These are phyloP conservation scores for Skeletonema tropicum DNA, from an alignment of 108 stramenopile species.

Conservation along the genomic window DNA sequence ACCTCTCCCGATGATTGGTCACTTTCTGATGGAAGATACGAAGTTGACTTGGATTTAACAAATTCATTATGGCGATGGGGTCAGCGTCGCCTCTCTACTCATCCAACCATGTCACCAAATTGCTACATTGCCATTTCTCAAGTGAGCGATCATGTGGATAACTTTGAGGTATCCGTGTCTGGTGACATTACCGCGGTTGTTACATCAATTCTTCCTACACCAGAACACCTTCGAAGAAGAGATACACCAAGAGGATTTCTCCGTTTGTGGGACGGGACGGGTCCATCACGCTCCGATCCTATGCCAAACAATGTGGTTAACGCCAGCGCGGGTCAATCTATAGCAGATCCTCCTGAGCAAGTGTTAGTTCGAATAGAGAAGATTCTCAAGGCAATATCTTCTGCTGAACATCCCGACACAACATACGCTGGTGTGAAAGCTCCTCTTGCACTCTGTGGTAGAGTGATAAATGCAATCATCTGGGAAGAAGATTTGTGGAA, in stretches of 20 bases:
- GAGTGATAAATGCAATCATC: conserved; percentile 74
- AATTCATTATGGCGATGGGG: conserved; percentile 76
- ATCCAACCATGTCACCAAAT: conserved; percentile 60
- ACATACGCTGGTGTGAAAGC: conserved; percentile 15
- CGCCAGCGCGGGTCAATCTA: background rate
- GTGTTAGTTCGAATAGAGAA: conserved; percentile 50
- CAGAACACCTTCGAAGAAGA: conserved; percentile 34
- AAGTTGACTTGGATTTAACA: conserved; percentile 19
- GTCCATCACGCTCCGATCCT: conserved; percentile 69
- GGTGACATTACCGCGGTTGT: conserved; percentile 80
- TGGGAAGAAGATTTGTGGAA: conserved; percentile 86
- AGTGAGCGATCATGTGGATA: conserved; percentile 30
- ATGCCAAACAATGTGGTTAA: background rate
- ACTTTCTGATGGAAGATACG: conserved; percentile 14
- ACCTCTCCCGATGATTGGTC: conserved; percentile 30
- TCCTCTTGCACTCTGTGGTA: conserved; percentile 62
- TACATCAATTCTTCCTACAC: conserved; percentile 54
- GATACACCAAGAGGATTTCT: conserved; percentile 64
- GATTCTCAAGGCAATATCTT: conserved; percentile 18
- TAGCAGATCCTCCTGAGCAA: conserved; percentile 64
- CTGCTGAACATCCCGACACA: conserved; percentile 30
- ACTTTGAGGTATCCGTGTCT: conserved; percentile 34
- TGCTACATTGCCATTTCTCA: conserved; percentile 44
- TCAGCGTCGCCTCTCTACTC: conserved; percentile 44
- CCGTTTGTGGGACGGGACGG: conserved; percentile 90